Evolutionary conservation across 2,329 filamentous ascomycete species (phyloP).

Genomic region (Tolypocladium album): DNA sequence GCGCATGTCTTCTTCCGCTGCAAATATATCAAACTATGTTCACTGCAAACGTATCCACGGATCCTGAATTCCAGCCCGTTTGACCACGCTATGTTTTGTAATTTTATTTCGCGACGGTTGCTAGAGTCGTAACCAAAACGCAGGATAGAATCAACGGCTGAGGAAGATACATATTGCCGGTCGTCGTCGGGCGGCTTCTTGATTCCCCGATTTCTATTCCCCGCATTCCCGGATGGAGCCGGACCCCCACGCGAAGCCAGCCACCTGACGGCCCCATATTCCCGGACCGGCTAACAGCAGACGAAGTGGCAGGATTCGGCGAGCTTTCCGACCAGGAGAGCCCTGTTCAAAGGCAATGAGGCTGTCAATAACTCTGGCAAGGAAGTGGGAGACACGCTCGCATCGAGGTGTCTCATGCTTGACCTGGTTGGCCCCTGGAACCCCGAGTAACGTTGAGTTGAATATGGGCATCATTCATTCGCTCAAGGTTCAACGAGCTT

Average conservation of each 20-base stretch:
- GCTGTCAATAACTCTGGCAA: background rate
- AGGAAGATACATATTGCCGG: background rate
- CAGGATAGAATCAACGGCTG: background rate
- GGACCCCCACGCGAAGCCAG: background rate
- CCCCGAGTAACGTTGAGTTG: background rate
- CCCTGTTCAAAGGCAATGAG: background rate
- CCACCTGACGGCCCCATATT: background rate
- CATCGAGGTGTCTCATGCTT: too few relatives aligned
- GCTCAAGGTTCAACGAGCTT: background rate
- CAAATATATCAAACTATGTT: background rate
- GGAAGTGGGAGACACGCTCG: too few relatives aligned
- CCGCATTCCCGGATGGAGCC: background rate
- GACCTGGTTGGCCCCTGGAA: too few relatives aligned
- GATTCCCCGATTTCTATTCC: background rate
- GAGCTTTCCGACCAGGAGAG: background rate
- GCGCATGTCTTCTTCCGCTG: background rate
- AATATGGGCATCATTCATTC: background rate
- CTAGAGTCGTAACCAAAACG: background rate
- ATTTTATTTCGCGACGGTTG: too few relatives aligned
- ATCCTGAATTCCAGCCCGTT: background rate
- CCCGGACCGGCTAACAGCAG: background rate
- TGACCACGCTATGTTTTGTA: background rate
- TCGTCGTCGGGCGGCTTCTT: background rate
- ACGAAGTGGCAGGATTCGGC: background rate
- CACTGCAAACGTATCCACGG: background rate